These are phyloP conservation scores for Daldinia concentrica DNA, from an alignment of 495 filamentous ascomycete species.

Conservation along the genomic window DNA sequence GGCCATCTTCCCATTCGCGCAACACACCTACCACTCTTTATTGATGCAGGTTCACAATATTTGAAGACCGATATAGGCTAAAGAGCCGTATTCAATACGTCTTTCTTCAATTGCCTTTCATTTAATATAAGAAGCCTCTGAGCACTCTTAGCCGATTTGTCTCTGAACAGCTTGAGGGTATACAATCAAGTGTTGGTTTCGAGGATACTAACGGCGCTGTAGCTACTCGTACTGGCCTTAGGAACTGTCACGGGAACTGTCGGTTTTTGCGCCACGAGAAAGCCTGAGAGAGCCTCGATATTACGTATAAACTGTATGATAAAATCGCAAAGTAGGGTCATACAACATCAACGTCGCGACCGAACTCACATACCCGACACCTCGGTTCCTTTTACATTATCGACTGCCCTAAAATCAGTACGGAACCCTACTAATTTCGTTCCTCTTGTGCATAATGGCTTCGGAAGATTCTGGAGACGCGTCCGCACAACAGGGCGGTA, in stretches of 20 bases:
- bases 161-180: background rate
- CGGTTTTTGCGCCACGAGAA: background rate
- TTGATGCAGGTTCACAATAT: constrained; percentile 11
- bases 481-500: constrained; percentile 46
- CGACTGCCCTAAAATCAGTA: background rate
- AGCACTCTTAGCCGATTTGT: background rate
- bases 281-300: background rate
- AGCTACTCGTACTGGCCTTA: background rate
- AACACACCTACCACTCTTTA: background rate
- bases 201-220: background rate
- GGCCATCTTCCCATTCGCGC: constrained; percentile 9
- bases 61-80: background rate
- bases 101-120: background rate
- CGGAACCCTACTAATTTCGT: background rate
- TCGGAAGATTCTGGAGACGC: constrained; percentile 46
- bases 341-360: background rate
- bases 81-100: background rate
- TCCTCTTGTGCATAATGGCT: constrained; percentile 45
- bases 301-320: background rate
- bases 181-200: background rate
- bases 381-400: background rate
- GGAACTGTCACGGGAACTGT: background rate
- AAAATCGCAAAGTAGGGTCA: constrained; percentile 1
- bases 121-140: background rate
- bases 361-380: background rate